Evolutionary conservation across 2,329 filamentous ascomycete species (phyloP).

Genomic region (Monosporascus sp.): DNA sequence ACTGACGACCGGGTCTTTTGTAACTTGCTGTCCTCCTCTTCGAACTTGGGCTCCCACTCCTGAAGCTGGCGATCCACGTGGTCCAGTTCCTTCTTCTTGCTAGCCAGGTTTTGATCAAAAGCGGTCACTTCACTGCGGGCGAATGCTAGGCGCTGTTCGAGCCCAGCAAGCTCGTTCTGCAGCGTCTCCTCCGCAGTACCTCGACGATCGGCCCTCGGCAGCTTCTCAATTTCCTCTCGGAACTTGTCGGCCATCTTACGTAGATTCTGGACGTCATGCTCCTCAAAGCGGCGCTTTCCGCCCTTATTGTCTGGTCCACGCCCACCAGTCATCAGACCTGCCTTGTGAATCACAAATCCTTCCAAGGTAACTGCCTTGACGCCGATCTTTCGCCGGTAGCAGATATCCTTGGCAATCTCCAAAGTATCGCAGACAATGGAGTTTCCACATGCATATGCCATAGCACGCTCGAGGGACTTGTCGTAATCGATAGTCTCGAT

Average conservation of each 20-base stretch:
- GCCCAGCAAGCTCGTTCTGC: conserved; percentile 69
- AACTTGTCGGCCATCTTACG: conserved; percentile 70
- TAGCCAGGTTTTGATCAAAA: conserved; percentile 75
- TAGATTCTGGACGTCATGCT: conserved; percentile 83
- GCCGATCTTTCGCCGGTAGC: conserved; percentile 76
- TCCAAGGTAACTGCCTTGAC: conserved; percentile 94
- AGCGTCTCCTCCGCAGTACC: conserved; percentile 74
- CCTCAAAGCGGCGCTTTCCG: conserved; percentile 78
- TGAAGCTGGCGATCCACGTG: conserved; percentile 67
- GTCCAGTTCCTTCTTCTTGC: conserved; percentile 76
- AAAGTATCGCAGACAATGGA: conserved; percentile 90
- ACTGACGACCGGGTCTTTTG: conserved; percentile 49
- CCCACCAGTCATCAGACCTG: conserved; percentile 93
- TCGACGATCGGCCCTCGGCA: conserved; percentile 73
- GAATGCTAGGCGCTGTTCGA: conserved; percentile 70
- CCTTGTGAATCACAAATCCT: conserved; percentile 95
- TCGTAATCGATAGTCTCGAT: conserved; percentile 98
- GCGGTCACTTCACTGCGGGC: conserved; percentile 70
- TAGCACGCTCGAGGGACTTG: conserved; percentile 78
- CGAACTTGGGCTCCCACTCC: conserved; percentile 72
- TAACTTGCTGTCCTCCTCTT: conserved; percentile 65
- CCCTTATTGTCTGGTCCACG: conserved; percentile 71
- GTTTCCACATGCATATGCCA: conserved; percentile 91
- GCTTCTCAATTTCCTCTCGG: conserved; percentile 68
- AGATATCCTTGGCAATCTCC: conserved; percentile 80